These are phyloP conservation scores for Neurospora sp. DNA, from an alignment of 495 filamentous ascomycete genomes.

Conservation along the genomic window DNA sequence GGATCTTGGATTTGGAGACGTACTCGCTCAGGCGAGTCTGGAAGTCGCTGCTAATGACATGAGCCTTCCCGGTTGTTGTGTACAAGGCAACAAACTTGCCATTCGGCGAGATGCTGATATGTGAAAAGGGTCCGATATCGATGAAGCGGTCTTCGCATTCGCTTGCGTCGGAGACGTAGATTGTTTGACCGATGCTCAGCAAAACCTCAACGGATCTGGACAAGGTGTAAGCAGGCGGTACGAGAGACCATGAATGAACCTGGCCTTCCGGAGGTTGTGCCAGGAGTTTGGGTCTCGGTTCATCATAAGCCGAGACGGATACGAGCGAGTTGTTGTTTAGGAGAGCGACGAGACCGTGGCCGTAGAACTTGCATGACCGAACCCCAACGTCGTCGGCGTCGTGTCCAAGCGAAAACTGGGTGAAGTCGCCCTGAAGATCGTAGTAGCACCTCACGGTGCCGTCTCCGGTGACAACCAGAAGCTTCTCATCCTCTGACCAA, in stretches of 20 bases:
- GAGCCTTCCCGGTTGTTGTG: conserved; percentile 73
- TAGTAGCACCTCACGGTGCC: conserved; percentile 88
- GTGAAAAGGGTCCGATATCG: conserved; percentile 83
- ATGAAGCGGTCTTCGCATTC: conserved; percentile 86
- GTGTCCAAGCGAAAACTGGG: conserved; percentile 88
- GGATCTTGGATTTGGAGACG: conserved; percentile 74
- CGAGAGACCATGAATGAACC: conserved; percentile 81
- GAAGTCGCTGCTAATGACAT: conserved; percentile 92
- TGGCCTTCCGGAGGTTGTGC: conserved; percentile 66
- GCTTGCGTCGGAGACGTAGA: conserved; percentile 75
- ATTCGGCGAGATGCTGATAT: conserved; percentile 82
- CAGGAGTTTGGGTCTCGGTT: conserved; percentile 78
- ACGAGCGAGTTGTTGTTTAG: conserved; percentile 82
- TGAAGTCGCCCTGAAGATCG: conserved; percentile 87
- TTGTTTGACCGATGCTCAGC: conserved; percentile 72
- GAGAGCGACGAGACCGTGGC: conserved; percentile 84
- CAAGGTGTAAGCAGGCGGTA: conserved; percentile 79
- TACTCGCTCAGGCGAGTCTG: conserved; percentile 86
- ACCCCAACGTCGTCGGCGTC: conserved; percentile 84
- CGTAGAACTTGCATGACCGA: conserved; percentile 80
- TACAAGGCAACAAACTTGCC: conserved; percentile 82
- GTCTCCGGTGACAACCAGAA: conserved; percentile 80
- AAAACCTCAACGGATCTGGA: conserved; percentile 95
- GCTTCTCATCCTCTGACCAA: conserved; percentile 94
- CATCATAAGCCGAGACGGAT: conserved; percentile 77